These are phyloP conservation scores for Amphicarpaea edgeworthii DNA, from an alignment of 306 rosid species.

Conservation along the genomic window DNA sequence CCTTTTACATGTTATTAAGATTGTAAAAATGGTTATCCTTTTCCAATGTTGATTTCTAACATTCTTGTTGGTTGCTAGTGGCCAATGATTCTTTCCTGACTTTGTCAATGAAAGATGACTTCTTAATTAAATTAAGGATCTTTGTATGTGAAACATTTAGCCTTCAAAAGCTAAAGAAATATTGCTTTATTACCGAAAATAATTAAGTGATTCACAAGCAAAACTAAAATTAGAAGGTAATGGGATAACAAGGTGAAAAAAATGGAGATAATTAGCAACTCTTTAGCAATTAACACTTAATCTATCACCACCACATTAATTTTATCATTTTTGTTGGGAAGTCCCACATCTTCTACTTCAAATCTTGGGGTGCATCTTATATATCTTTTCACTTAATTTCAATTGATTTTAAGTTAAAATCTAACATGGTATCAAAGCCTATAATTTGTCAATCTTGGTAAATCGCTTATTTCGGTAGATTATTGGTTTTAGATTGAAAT, in stretches of 20 bases:
- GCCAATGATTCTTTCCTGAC: slow-evolving; percentile 3
- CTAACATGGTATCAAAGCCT: too few species aligned
- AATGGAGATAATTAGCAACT: not conserved
- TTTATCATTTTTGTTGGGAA: too few species aligned
- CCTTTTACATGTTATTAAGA: not conserved
- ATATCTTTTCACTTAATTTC: too few species aligned
- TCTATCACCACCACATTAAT: not conserved
- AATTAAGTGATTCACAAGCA: not conserved
- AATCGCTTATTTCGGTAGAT: too few species aligned
- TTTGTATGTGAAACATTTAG: not conserved
- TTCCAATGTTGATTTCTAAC: not conserved
- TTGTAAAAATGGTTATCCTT: not conserved
- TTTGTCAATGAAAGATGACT: not conserved
- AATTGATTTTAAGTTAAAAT: too few species aligned
- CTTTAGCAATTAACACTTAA: not conserved
- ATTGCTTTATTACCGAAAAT: not conserved
- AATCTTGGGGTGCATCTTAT: too few species aligned
- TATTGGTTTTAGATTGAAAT: too few species aligned
- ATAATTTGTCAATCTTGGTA: too few species aligned
- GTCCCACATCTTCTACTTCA: too few species aligned
- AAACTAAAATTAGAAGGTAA: not conserved
- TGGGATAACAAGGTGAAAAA: not conserved
- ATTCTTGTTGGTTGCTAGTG: not conserved
- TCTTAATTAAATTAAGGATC: not conserved
- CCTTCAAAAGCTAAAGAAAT: not conserved